phyloP scores from a whole-genome alignment of 2,329 filamentous ascomycete species.

The Aspergillus oerlinghausenensis region DNA sequence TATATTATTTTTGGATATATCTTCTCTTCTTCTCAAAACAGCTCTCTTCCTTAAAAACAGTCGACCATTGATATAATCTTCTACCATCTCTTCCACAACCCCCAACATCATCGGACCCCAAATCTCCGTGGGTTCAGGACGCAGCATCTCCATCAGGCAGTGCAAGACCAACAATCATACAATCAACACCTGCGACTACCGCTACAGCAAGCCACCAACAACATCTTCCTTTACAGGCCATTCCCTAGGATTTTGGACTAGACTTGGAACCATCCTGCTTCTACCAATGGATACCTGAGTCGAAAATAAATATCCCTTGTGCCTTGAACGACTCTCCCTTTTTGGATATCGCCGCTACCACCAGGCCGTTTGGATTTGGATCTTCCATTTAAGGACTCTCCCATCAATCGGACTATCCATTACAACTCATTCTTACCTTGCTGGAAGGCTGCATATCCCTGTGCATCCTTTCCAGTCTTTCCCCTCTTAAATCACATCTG shows the following conservation, averaged over 20 bases:
- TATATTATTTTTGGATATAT: slow-evolving; percentile 8
- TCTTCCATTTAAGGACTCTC: not conserved
- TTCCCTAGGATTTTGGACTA: slow-evolving; percentile 11
- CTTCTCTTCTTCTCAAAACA: slow-evolving; percentile 12
- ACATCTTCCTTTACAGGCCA: slow-evolving; percentile 5
- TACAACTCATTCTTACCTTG: slow-evolving; percentile 10
- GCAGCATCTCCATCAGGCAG: not conserved
- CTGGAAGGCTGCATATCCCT: not conserved
- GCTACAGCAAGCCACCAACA: not conserved
- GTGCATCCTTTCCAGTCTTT: slow-evolving; percentile 5
- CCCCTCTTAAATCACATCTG: slow-evolving; percentile 2
- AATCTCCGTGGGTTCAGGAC: not conserved
- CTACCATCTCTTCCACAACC: slow-evolving; percentile 5
- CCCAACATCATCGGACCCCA: not conserved
- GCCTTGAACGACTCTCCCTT: slow-evolving; percentile 2
- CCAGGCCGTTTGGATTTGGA: slow-evolving; percentile 4
- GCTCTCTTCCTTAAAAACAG: slow-evolving; percentile 11
- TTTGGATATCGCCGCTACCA: slow-evolving; percentile 5
- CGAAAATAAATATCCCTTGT: slow-evolving; percentile 10
- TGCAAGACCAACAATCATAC: not conserved
- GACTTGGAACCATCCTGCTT: slow-evolving; percentile 4
- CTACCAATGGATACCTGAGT: slow-evolving; percentile 21
- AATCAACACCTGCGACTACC: not conserved
- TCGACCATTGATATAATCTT: slow-evolving; percentile 8
- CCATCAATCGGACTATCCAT: not conserved